A percentile compares a stretch with the other conserved stretches of the same genome.
These are phyloP conservation scores for Scleromitrula shiraiana DNA, from an alignment of 2,329 filamentous ascomycete species.

Conservation along the genomic window DNA sequence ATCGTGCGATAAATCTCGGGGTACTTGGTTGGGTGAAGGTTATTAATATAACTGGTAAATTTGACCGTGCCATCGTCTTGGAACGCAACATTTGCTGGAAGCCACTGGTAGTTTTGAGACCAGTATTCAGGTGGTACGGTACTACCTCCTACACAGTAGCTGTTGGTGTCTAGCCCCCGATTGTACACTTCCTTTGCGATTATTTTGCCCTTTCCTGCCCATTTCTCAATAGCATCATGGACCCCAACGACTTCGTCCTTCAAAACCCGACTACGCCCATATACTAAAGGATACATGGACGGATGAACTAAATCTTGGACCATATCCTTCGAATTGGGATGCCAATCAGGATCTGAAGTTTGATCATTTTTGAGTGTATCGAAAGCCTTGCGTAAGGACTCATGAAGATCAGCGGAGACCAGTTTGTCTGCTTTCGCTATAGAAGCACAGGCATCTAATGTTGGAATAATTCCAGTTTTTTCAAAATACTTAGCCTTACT, in stretches of 20 bases:
- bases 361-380: slow-evolving; percentile 41
- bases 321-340: slow-evolving; percentile 47
- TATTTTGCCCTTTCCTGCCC: slow-evolving; percentile 23
- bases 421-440: slow-evolving; percentile 46
- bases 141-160: background rate
- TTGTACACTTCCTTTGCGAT: background rate
- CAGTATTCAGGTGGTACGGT: background rate
- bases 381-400: slow-evolving; percentile 38
- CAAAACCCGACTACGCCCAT: slow-evolving; percentile 40
- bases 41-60: slow-evolving; percentile 38
- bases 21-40: slow-evolving; percentile 34
- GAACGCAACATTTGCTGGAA: background rate
- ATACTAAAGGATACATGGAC: slow-evolving; percentile 53
- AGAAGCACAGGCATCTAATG: slow-evolving; percentile 19
- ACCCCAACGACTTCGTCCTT: slow-evolving; percentile 19
- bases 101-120: background rate
- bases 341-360: slow-evolving; percentile 45
- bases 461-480: slow-evolving; percentile 12
- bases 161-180: no score
- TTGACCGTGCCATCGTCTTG: slow-evolving; percentile 10
- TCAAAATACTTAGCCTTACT: slow-evolving; percentile 18
- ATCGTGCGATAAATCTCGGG: slow-evolving; percentile 32
- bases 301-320: slow-evolving; percentile 58
- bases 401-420: slow-evolving; percentile 32
- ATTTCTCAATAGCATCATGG: slow-evolving; percentile 20